A percentile compares a stretch with the other conserved stretches of the same genome.
Evolutionary conservation across 305 asterid genomes (phyloP).

Genomic region (Fraxinus nigra): DNA sequence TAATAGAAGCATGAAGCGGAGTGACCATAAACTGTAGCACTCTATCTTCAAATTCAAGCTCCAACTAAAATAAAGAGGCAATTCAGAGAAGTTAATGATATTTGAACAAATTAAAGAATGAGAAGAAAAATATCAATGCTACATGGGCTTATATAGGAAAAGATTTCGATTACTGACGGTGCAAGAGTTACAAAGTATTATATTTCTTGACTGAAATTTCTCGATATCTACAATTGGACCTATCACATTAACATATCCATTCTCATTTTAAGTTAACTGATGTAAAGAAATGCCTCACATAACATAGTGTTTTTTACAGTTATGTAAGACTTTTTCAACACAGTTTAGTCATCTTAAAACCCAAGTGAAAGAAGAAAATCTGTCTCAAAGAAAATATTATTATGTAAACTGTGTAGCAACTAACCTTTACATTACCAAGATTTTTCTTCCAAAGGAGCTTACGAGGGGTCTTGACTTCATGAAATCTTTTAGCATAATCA

Average conservation of each 20-base stretch:
- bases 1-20: constrained; percentile 89
- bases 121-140: not conserved
- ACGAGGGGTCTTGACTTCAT: constrained; percentile 93
- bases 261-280: constrained; percentile 10
- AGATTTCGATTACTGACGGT: not conserved
- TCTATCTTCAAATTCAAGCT: constrained; percentile 86
- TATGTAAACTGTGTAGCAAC: constrained; percentile 33
- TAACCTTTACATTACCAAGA: constrained; percentile 94
- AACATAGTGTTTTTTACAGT: not conserved
- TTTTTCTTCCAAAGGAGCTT: constrained; percentile 92
- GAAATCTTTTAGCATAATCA: constrained; percentile 78
- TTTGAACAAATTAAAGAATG: constrained; percentile 4
- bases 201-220: constrained; percentile 16
- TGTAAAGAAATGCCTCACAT: not conserved
- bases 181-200: constrained; percentile 4
- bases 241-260: not conserved
- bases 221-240: not conserved
- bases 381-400: not conserved
- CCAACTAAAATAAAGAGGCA: constrained; percentile 57
- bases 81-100: constrained; percentile 14
- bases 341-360: not conserved
- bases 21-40: constrained; percentile 70
- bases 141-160: not conserved
- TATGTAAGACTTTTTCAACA: constrained; percentile 13
- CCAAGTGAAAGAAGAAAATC: constrained; percentile 1